Base-by-base conservation (phyloP, 2,329 filamentous ascomycete species). In the Hypoxylon sp. region DNA sequence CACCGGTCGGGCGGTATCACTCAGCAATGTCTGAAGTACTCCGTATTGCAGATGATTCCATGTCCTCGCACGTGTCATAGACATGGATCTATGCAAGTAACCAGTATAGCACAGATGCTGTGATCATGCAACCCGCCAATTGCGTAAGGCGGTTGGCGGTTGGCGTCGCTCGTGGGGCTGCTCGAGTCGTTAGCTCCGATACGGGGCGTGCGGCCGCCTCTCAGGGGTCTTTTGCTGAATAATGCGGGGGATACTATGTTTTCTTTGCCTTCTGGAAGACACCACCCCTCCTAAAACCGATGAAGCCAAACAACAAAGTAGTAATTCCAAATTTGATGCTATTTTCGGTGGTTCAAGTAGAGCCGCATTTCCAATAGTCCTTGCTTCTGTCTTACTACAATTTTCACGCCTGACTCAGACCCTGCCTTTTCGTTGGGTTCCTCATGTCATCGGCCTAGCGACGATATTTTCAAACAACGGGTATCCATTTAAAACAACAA, bases 321-420 rank as follows among this genome's bases (percentile, higher is more conserved):
- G 55, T 56, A 46, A 67, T 67, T 67, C 65, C 56, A 66, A 65
- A 68, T 68, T 56, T 51, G 19, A 19, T 50, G 20, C 60, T 68
- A 63, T 65, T 66, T 65, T 65, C 65, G 65, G 65, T 61, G 53
- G 28, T 63, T 64, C 62, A 68, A 66, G 41, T 66, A 66, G 47
- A 65, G 41, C 65, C 65, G 65, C 54, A 59, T 66, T 66, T 59
- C 34, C 47, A 61, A 66, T 65, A 56, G 28, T 30, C 47, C 13
- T 15, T 43, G 34, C 11, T 32, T 46, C 19, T 49, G 44, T 56
- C 65, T 65, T 68, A 63, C 59, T 68, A 68, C 52, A 43, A 20
- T 39, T 19, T 19, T n/a, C 32, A 28, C n/a, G 19, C 43, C 22
- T 53, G 32, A 67, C 50, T 50, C 20, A 51, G 43, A 22, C 6